Percentiles rank a stretch among this genome's conserved stretches.
Evolutionary conservation across 2,329 filamentous ascomycete species (phyloP).

Genomic region (Chlorencoelia australis): DNA sequence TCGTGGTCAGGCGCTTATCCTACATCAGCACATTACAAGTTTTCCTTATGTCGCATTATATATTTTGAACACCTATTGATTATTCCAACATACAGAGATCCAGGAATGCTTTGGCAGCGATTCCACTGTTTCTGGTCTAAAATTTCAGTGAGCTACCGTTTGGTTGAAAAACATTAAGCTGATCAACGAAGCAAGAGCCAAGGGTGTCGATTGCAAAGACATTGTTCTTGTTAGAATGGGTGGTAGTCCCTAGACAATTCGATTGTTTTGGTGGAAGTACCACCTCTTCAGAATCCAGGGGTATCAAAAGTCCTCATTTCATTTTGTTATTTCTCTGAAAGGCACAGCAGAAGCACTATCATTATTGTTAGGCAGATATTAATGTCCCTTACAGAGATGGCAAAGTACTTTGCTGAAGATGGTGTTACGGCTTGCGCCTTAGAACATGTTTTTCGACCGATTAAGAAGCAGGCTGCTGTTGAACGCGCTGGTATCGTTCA

Average conservation of each 20-base stretch:
- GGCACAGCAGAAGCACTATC: no score
- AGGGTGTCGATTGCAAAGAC: constrained; percentile 24
- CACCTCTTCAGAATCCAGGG: no score
- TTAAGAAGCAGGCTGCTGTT: constrained; percentile 20
- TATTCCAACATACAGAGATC: constrained; percentile 3
- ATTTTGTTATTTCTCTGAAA: no score
- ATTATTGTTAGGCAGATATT: no score
- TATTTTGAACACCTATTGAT: constrained; percentile 9
- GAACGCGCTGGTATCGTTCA: no score
- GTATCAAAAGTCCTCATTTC: no score
- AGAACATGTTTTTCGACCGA: constrained; percentile 22
- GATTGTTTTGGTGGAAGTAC: no score
- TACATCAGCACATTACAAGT: background rate
- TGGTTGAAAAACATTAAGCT: constrained; percentile 29
- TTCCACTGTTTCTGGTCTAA: constrained; percentile 37
- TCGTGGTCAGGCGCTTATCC: constrained; percentile 3
- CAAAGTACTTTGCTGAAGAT: constrained; percentile 16
- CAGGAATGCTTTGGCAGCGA: constrained; percentile 29
- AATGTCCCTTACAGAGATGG: constrained; percentile 15
- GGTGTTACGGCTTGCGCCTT: constrained; percentile 17
- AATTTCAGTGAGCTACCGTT: constrained; percentile 19
- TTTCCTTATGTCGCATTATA: no score
- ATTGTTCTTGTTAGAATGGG: no score
- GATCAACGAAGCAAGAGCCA: constrained; percentile 23
- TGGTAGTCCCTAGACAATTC: no score